phyloP scores from a whole-genome alignment of 2,329 filamentous ascomycete genomes.

The Botrytis elliptica region DNA sequence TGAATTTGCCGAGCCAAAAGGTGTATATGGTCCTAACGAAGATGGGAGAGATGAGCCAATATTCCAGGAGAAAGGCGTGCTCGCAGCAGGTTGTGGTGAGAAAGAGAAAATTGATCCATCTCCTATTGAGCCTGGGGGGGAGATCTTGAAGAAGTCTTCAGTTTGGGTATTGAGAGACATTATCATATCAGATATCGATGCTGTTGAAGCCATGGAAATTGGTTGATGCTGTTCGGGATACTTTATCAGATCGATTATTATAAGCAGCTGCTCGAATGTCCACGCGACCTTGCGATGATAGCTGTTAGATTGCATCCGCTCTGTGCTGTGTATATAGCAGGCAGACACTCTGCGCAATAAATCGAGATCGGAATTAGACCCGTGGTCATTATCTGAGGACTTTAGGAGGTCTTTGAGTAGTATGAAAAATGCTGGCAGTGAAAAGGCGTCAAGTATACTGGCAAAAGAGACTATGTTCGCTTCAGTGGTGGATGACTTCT shows the following conservation, averaged over 20 bases:
- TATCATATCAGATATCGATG: not conserved
- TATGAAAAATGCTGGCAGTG: slow-evolving; percentile 2
- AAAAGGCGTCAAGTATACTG: slow-evolving; percentile 4
- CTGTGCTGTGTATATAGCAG: slow-evolving; percentile 16
- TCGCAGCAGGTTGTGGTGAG: not conserved
- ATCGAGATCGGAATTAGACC: not conserved
- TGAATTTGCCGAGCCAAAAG: not conserved
- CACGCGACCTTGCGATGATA: slow-evolving; percentile 20
- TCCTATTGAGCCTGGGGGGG: not conserved
- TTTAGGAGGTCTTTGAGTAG: not conserved
- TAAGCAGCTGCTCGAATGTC: slow-evolving; percentile 15
- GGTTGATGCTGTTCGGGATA: not conserved
- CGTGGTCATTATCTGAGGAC: not conserved
- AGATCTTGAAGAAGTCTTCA: not conserved
- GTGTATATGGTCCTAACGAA: not conserved
- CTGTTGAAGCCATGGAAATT: not conserved
- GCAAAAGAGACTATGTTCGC: not conserved
- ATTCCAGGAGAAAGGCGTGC: not conserved
- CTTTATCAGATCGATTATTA: not conserved
- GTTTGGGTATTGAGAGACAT: not conserved
- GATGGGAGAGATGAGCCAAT: not conserved
- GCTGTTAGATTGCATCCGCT: slow-evolving; percentile 21
- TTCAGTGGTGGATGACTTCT: not conserved
- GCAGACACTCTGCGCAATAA: slow-evolving; percentile 18
- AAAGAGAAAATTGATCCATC: not conserved